A percentile compares a stretch with the other conserved stretches of the same genome.
These are phyloP conservation scores for Hypoxylon intermedium DNA, from an alignment of 495 filamentous ascomycete genomes.

Conservation along the genomic window DNA sequence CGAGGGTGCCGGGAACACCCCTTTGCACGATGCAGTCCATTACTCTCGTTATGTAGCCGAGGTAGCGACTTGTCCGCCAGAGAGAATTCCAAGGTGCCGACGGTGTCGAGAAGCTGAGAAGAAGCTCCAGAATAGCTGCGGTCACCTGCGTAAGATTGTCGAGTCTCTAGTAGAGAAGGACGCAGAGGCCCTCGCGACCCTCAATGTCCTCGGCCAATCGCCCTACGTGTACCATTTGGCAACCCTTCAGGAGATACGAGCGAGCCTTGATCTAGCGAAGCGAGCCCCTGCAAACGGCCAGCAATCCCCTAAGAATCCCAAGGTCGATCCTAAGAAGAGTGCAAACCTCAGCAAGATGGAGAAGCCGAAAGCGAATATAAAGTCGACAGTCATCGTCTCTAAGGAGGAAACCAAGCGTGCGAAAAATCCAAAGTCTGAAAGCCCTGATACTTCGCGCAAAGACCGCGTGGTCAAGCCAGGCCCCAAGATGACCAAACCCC, in stretches of 20 bases:
- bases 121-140: slow-evolving; percentile 7
- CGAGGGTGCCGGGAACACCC: slow-evolving; percentile 13
- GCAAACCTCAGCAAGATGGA: not conserved
- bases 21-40: slow-evolving; percentile 18
- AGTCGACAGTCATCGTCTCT: not conserved
- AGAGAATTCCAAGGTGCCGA: slow-evolving; percentile 13
- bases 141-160: slow-evolving; percentile 4
- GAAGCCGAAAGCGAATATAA: not conserved
- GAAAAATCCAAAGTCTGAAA: slow-evolving; percentile 15
- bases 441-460: not conserved
- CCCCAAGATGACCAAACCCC: slow-evolving; percentile 14
- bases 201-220: slow-evolving; percentile 18
- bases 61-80: slow-evolving; percentile 9
- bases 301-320: slow-evolving; percentile 9
- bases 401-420: not conserved
- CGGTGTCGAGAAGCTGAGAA: slow-evolving; percentile 13
- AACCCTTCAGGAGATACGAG: slow-evolving; percentile 6
- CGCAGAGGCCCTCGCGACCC: slow-evolving; percentile 15
- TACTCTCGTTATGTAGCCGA: slow-evolving; percentile 16
- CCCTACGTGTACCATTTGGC: slow-evolving; percentile 17
- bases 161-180: slow-evolving; percentile 18
- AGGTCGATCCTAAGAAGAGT: not conserved
- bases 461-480: slow-evolving; percentile 4
- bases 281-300: not conserved
- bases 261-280: slow-evolving; percentile 5